Evolutionary conservation across 139 green algal species (phyloP).

Genomic region (Chlorella sorokiniana): DNA sequence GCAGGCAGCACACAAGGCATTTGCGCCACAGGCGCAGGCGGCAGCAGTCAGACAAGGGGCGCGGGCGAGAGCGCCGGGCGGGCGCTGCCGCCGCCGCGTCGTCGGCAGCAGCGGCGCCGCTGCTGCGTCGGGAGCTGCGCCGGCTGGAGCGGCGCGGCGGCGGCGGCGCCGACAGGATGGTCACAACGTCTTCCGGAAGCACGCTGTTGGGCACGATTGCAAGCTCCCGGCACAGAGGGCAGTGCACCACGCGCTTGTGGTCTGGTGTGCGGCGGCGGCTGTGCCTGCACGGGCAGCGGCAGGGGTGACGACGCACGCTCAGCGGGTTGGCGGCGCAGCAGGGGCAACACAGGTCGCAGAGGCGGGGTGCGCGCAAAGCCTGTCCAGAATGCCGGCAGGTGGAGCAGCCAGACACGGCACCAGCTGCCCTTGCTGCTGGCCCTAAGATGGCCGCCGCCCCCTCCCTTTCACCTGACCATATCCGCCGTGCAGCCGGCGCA

Average conservation of each 20-base stretch:
- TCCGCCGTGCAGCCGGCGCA: conserved; percentile 26
- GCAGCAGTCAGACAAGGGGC: not conserved
- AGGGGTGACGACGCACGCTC: not conserved
- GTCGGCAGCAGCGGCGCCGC: not conserved
- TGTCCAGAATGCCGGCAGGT: not conserved
- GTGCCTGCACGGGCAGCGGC: not conserved
- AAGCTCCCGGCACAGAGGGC: conserved; percentile 24
- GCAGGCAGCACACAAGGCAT: too few relatives aligned
- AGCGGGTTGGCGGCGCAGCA: not conserved
- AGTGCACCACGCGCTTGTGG: not conserved
- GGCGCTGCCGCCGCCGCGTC: not conserved
- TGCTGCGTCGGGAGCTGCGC: not conserved
- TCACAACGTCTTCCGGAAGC: not conserved
- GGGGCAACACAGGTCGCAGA: too few relatives aligned
- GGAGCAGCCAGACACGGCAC: not conserved
- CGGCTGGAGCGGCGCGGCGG: not conserved
- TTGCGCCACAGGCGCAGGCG: too few relatives aligned
- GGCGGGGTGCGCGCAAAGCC: too few relatives aligned
- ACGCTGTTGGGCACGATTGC: not conserved
- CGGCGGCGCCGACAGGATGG: not conserved
- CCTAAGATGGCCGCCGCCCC: too few relatives aligned
- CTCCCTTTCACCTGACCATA: conserved; percentile 26
- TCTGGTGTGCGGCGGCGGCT: not conserved
- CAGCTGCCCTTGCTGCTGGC: not conserved
- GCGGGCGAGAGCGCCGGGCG: not conserved